Base-by-base conservation (phyloP, 73 alveolate genomes). In the Paramecium octaurelia region DNA sequence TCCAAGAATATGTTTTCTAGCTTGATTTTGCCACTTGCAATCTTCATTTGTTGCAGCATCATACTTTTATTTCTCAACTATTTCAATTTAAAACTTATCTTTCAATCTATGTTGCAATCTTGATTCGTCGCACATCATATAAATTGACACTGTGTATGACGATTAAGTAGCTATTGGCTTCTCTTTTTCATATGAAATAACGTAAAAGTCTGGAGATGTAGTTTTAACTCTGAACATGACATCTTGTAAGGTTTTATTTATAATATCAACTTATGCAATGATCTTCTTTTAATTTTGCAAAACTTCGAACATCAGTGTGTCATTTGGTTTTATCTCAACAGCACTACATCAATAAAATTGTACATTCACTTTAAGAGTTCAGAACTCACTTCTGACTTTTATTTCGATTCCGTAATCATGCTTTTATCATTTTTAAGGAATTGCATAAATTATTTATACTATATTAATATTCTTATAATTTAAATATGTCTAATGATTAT, bases 361-460 rank as follows among this genome's bases (percentile, higher is more conserved):
- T 93, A 75, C 92, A 77, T 43, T 50, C 64, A 35, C 93, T 70
- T 69, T 95, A 94, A 59, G 92, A 88, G 36, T 90, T 93, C 24
- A 93, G 88, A 44, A 89, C 92, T 4, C 88, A 91, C 76, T 89
- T 70, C 69, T 96, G 94, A 92, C 92, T 96, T 42, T 94, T 34
- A 36, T 95, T 96, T 27, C 95, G 96, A 31, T 97, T 97, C 31
- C 92, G 92, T 68, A 89, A 95, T 96, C 89, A 95, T 18, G 31
- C 68, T 48, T 93, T 87, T 24, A 43, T 69, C 48, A 40, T 7
- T 40, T 68, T 93, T 44, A 97, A 84, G 92, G 96, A 96, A 16
- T 92, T 85, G 92, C 98, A 97, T 70, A 97, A 95, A 59, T 98
- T 96, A 84, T 97, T 96, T 57, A 40, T 40, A 40, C 48, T 0